Evolutionary conservation across 1,284 basidiomycete genomes (phyloP).

Genomic region (Melanopsichium pennsylvanicum): DNA sequence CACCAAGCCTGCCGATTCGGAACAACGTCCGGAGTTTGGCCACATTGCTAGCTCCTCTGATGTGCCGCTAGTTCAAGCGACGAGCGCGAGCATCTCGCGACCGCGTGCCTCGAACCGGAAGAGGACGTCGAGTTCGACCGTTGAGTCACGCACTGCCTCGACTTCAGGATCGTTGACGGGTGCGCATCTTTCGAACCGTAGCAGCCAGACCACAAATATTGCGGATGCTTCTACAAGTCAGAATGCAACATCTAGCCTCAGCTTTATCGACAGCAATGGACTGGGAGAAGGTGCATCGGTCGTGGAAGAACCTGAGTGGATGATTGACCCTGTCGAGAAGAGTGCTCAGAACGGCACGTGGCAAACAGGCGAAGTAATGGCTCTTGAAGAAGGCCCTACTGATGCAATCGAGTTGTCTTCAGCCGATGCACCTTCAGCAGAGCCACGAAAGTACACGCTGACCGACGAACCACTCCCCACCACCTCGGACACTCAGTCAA

Average conservation of each 20-base stretch:
- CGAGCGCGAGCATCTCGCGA: conserved; percentile 24
- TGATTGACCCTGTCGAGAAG: not conserved
- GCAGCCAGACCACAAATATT: conserved; percentile 28
- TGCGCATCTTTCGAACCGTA: conserved; percentile 23
- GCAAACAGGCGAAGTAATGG: not conserved
- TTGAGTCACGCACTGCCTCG: conserved; percentile 23
- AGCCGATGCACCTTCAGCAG: not conserved
- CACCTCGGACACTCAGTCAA: not conserved
- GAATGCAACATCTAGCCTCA: not conserved
- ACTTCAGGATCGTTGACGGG: conserved; percentile 14
- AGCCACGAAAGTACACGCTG: conserved; percentile 26
- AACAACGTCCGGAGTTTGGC: conserved; percentile 31
- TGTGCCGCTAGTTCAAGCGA: conserved; percentile 23
- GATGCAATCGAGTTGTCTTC: too few species aligned
- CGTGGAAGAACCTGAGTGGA: not conserved
- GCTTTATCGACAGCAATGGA: not conserved
- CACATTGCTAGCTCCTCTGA: conserved; percentile 38
- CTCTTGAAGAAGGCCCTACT: not conserved
- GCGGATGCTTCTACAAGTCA: conserved; percentile 3
- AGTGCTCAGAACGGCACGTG: not conserved
- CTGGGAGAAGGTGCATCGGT: not conserved
- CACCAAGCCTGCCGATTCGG: conserved; percentile 3
- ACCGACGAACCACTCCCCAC: conserved; percentile 16
- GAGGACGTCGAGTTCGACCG: conserved; percentile 22
- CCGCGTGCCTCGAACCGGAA: conserved; percentile 16